phyloP scores from a whole-genome alignment of 805 yeast genomes.

The Pachysolen tannophilus region DNA sequence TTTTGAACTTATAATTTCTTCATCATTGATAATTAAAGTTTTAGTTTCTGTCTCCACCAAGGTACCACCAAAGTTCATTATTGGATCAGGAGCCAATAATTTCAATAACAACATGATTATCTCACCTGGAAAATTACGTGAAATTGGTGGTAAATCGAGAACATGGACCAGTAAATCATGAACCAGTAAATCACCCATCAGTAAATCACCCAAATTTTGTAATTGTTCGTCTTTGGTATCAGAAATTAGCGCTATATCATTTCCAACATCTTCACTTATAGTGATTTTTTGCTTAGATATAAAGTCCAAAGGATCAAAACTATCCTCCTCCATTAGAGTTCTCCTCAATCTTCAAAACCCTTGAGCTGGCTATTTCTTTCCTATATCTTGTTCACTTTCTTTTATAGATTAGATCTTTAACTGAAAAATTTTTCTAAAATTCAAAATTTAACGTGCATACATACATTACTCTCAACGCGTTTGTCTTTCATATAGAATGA shows the following conservation, averaged over 20 bases:
- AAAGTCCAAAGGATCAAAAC: neutral
- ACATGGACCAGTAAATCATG: conserved; percentile 34
- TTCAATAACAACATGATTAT: conserved; percentile 37
- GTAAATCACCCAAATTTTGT: neutral
- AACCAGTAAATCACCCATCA: conserved; percentile 18
- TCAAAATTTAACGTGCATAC: too few relatives aligned
- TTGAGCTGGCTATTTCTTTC: too few relatives aligned
- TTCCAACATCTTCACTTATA: neutral
- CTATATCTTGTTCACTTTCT: too few relatives aligned
- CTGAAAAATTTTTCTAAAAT: too few relatives aligned
- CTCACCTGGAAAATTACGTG: conserved; percentile 34
- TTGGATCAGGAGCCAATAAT: conserved; percentile 39
- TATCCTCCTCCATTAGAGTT: neutral
- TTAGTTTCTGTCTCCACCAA: too few relatives aligned
- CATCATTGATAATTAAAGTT: conserved; percentile 1
- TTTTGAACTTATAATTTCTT: conserved; percentile 5
- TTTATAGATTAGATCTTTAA: too few relatives aligned
- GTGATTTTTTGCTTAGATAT: neutral
- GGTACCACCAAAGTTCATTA: conserved; percentile 40
- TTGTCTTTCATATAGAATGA: too few relatives aligned
- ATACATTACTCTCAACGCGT: too few relatives aligned
- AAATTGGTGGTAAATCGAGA: conserved; percentile 52
- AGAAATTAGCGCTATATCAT: too few relatives aligned
- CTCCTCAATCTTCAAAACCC: too few relatives aligned
- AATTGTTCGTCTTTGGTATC: neutral